phyloP scores from a whole-genome alignment of 345 rosid genomes.

The Camelina hispida region DNA sequence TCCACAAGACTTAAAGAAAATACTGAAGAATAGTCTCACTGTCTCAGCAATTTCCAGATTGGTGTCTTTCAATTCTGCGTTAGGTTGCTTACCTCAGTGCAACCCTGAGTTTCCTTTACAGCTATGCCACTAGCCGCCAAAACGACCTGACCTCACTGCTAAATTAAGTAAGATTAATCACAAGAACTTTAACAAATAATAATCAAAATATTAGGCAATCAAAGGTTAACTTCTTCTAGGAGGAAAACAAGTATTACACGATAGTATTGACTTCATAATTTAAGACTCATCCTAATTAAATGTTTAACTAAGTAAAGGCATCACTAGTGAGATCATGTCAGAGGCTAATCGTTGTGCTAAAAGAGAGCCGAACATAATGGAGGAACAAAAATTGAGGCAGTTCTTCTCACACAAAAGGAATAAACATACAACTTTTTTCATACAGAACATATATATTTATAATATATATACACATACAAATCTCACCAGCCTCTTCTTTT shows the following conservation, averaged over 20 bases:
- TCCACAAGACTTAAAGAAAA: conserved; percentile 13
- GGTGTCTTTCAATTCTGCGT: background rate
- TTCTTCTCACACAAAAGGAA: conserved; percentile 22
- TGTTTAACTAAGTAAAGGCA: background rate
- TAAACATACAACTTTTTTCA: conserved; percentile 23
- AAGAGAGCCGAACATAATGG: background rate
- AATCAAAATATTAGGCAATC: background rate
- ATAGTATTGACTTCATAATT: conserved; percentile 8
- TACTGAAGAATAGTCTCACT: background rate
- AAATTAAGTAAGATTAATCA: background rate
- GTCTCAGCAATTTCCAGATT: background rate
- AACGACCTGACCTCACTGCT: conserved; percentile 10
- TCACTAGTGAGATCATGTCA: background rate
- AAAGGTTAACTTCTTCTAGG: conserved; percentile 19
- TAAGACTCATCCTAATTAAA: background rate
- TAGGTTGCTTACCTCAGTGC: conserved; percentile 11
- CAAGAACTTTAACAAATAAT: background rate
- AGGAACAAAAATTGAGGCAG: conserved; percentile 4
- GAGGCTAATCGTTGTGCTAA: background rate
- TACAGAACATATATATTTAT: conserved; percentile 12
- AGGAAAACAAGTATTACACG: conserved; percentile 35
- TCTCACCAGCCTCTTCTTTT: conserved; percentile 42
- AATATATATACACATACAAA: conserved; percentile 28
- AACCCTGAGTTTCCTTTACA: conserved; percentile 1
- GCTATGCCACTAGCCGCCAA: conserved; percentile 18